Base-by-base conservation (phyloP, 108 stramenopile species). In the Pinguiococcus pyrenoidosus region DNA sequence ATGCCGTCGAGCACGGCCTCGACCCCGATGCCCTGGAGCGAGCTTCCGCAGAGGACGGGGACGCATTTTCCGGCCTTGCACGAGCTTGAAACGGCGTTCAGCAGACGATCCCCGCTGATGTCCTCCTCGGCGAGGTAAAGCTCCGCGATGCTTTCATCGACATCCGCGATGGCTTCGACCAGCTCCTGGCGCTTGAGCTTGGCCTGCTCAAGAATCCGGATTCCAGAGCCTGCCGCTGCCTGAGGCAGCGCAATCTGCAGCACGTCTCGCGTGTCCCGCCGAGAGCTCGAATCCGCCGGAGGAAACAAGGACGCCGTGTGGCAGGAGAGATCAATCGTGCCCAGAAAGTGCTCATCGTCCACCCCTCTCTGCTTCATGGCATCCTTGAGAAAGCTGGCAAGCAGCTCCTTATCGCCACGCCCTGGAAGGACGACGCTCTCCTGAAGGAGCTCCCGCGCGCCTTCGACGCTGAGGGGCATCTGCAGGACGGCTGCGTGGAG, bases 1-100 rank as follows among this genome's bases (percentile, higher is more conserved):
- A 94, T 75, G 20, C 73, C 69, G 68, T 99, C 94, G 44, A 99
- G 68, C 7, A 96, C 46, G 13, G 87, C 79, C 50, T 96, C 92
- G 16, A 96, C 76, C 21, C 94, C 94, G 35, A 76, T 73, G 30
- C 90, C 85, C 46, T 77, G 72, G 37, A 96, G 61, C 8, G 94
- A 86, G 27, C 90, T 79, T 6, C 96, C 96, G 28, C 89, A 92
- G 27, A 98, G 59, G 34, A 94, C 87, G 48, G 92, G 91, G 9
- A 93, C 81, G 38, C 80, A 30, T 6, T 17, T 17, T n/a, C 69
- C 75, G 23, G 82, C 73, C 65, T 87, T 57, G 20, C 83, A 79
- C 32, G 73, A 73, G 34, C 82, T 59, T 26, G 87, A 59, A 2
- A 91, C 44, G 18, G 84, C 80, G 2, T 63, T 41, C 24, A 74